Conservation (phyloP, 352 stramenopile genomes). For the Phytophthora citrophthora region DNA sequence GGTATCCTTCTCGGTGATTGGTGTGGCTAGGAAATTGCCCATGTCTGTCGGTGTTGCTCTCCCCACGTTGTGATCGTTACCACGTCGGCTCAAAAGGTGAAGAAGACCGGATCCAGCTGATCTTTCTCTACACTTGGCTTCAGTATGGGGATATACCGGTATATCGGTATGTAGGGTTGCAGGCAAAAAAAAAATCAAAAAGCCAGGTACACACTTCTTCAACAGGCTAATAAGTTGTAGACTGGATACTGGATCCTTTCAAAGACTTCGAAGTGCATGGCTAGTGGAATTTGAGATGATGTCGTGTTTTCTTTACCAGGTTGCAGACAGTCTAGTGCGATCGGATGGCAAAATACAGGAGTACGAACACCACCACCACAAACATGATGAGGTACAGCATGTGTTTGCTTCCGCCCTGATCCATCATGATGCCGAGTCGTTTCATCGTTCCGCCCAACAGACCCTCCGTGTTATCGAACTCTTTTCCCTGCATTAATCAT, state of each 20-base stretch:
- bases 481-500: conserved; percentile 58
- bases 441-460: conserved; percentile 89
- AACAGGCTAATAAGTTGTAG: too few species aligned
- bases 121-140: conserved; percentile 18
- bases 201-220: too few species aligned
- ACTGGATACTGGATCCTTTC: too few species aligned
- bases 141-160: not conserved
- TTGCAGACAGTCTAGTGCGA: conserved; percentile 50
- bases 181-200: not conserved
- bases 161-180: conserved; percentile 6
- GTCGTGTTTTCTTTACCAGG: conserved; percentile 22
- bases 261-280: too few species aligned
- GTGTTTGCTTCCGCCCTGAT: conserved; percentile 87
- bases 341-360: conserved; percentile 85
- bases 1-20: conserved; percentile 83
- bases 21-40: conserved; percentile 83
- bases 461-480: conserved; percentile 87
- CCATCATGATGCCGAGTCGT: conserved; percentile 86
- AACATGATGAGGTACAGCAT: conserved; percentile 90
- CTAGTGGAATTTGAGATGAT: not conserved
- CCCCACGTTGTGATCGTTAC: conserved; percentile 9
- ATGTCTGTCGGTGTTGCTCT: conserved; percentile 37
- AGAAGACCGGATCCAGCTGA: conserved; percentile 15
- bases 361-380: conserved; percentile 85
- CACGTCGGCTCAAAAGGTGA: conserved; percentile 13